Evolutionary conservation across 1,284 basidiomycete genomes (phyloP), one percentile per base, ranked within the genome.

Genomic region (Anthracocystis setariae): DNA sequence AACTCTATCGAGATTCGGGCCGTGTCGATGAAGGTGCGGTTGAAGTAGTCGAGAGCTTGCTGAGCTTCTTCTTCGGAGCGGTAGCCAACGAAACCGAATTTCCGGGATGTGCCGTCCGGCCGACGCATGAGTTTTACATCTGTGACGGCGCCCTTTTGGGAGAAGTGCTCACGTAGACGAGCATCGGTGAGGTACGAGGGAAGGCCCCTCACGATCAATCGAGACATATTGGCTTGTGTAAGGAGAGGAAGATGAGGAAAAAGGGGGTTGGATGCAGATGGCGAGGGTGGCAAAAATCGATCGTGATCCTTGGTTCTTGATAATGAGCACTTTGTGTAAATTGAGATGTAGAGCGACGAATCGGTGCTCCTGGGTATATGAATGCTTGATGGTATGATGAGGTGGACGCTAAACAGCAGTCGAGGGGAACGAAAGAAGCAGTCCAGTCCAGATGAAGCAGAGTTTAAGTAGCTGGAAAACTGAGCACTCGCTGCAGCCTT

Each of bases 41-140:
- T 88, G 77, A 93, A 96, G 90, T 91, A 98, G 44, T 90, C 87
- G 81, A 88, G 88, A 0, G 92, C 93, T 15, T 87, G 87, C 12
- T 85, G 68, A 0, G 95, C 95, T 72, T 97, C 92, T 12, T 87
- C 86, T 35, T 90, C 87, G 0, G 89, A 88, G 83, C 91, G 92
- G 86, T 90, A 98, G 0, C 95, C 95, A 8, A 97, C 87, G 81
- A 98, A 98, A 0, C 91, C 95, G 80, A 98, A 95, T 33, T 92
- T 87, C 5, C 95, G 87, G 3, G 91, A 90, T 1, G 89, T 90
- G 1, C 93, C 93, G 79, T 93, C 82, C 87, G 85, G 85, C 79
- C 91, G 92, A 27, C 87, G 86, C 8, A 94, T 89, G 54, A 98
- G 87, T 83, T 92, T 92, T 52, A 90, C 87, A 84, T 98, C 95